Percentiles rank a stretch among this genome's conserved stretches.
Evolutionary conservation across 495 filamentous ascomycete genomes (phyloP).

Genomic region (Penicillium subrubescens): DNA sequence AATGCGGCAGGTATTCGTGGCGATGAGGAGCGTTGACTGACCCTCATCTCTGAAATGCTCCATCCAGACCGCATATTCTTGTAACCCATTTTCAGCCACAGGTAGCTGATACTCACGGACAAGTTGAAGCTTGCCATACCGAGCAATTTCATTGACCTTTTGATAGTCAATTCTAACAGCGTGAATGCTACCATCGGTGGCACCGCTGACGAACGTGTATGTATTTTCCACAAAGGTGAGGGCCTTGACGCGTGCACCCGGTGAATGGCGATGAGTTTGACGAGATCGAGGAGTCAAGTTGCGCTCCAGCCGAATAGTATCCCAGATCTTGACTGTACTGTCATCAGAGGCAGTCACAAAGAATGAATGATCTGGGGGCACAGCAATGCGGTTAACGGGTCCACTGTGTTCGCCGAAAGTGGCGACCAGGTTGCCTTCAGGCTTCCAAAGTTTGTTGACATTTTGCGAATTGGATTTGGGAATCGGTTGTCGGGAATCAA

Average conservation of each 20-base stretch:
- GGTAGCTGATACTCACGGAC: slow-evolving; percentile 82
- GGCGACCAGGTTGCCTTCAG: slow-evolving; percentile 79
- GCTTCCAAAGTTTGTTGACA: slow-evolving; percentile 69
- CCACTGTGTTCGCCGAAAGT: slow-evolving; percentile 86
- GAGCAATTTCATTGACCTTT: slow-evolving; percentile 56
- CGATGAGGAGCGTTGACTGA: slow-evolving; percentile 78
- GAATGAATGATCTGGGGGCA: slow-evolving; percentile 90
- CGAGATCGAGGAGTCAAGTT: slow-evolving; percentile 85
- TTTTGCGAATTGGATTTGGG: slow-evolving; percentile 57
- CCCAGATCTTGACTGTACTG: slow-evolving; percentile 91
- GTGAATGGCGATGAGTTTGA: slow-evolving; percentile 78
- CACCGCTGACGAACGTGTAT: slow-evolving; percentile 86
- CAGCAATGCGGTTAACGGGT: slow-evolving; percentile 77
- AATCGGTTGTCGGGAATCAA: slow-evolving; percentile 63
- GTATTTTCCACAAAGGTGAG: slow-evolving; percentile 93
- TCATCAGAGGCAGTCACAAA: slow-evolving; percentile 95
- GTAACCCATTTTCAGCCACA: slow-evolving; percentile 32
- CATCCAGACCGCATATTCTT: slow-evolving; percentile 84
- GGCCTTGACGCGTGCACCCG: slow-evolving; percentile 71
- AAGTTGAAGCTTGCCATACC: slow-evolving; percentile 75
- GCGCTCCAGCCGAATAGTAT: slow-evolving; percentile 82
- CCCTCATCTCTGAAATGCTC: slow-evolving; percentile 87
- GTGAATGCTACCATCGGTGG: slow-evolving; percentile 87
- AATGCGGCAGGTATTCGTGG: slow-evolving; percentile 82
- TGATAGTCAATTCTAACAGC: slow-evolving; percentile 83